Base-by-base conservation (phyloP, 768 basidiomycete genomes). In the Serendipita vermifera region DNA sequence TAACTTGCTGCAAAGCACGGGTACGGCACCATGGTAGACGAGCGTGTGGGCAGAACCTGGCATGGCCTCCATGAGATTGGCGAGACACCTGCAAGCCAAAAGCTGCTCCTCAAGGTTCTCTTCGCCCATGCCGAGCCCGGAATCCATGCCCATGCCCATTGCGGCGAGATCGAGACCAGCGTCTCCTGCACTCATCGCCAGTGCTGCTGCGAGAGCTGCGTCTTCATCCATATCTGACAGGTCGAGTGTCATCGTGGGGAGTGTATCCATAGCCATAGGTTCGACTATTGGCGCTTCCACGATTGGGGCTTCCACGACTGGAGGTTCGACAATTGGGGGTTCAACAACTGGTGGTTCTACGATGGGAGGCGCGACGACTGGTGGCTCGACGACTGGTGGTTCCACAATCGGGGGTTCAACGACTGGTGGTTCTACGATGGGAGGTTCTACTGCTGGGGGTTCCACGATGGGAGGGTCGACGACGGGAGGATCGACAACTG, bases 1-100 rank as follows among this genome's bases (percentile, higher is more conserved):
- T 59, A 99, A 72, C 69, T 99, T 98, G 78, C 87, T 87, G 78
- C 94, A 98, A 43, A 99, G 77, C 31, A 94, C 91, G 15, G 92
- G 92, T 57, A 99, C 93, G 15, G 94, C 96, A n/a, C 94, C 94
- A 64, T 94, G 88, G 67, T 96, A 89, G 35, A 98, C 94, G 62
- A 99, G 84, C 40, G 90, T 92, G 65, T 97, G 92, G n/a, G 91
- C 90, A 38, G 91, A 86, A 24, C 93, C 92, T 15, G 96, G 96
- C 20, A 98, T 76, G n/a, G 92, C 94, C 69, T 98, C 96, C 90
- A 98, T 93, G 56, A 99, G 76, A 68, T 99, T 98, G 46, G 93
- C 94, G 54, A 99, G 75, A 67, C 96, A 99, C 60, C 96, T 78
- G 69, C 93, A 97, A 27, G 96, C 96, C 43, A 98, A 77, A 51